Evolutionary conservation across 163 green algal species (phyloP), one percentile per base, ranked within the genome.

Genomic region (Smithsoniella earleae): DNA sequence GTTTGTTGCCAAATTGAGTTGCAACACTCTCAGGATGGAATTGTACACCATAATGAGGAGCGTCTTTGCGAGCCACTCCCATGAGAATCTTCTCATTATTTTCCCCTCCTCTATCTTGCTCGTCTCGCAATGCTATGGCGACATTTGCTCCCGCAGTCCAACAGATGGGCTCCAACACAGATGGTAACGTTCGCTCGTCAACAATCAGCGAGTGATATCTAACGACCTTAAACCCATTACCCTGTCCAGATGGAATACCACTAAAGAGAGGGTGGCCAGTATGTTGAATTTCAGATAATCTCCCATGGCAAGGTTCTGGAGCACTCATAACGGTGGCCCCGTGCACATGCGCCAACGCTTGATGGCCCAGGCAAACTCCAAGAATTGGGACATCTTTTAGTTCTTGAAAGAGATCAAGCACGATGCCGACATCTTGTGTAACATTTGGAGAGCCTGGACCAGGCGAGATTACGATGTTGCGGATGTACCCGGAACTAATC

Each of bases 341-440:
- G 73, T 93, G 77, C 2, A 81, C 86, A n/a, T 83, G 62, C 5
- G 83, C 93, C n/a, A 98, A 78, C 0, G 89, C 87, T 66, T 97
- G 92, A 75, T 97, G 91, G 3, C 93, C 93, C 55, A 98, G 81
- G 81, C 93, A 98, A 18, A 98, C 92, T 4, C 93, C 93, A 31
- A 98, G 86, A 0, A 97, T 82, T 2, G 93, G 93, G 0, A 94
- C 74, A 46, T 84, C 52, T 0, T 75, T 38, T n/a, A 82, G 79
- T 0, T 83, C 52, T 13, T 58, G 44, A 46, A 98, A 77, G 5
- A 97, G 74, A 3, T 84, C 75, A 83, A 5, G 74, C 86, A 96
- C 13, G 97, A 62, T 75, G 90, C 89, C 91, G 31, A 96, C 82
- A 76, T 98, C 92, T 3, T 28, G 20, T 0, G 79, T 10, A 0